Evolutionary conservation across 345 rosid genomes (phyloP).

Genomic region (Syzygium aromaticum): DNA sequence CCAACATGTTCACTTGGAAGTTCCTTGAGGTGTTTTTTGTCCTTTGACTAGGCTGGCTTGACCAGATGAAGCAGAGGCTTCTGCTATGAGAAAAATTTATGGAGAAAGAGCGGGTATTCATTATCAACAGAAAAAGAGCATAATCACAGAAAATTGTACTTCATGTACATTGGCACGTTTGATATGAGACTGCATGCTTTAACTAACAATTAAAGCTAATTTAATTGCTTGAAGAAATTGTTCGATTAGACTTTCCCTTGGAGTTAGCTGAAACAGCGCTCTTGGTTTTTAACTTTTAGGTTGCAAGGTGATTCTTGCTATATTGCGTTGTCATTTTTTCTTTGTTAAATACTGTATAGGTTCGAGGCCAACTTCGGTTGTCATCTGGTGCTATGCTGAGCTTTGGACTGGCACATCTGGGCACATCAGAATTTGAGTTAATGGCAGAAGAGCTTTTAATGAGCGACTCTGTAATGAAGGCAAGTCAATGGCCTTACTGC

Average conservation of each 20-base stretch:
- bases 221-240: background rate
- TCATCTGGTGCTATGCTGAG: conserved; percentile 42
- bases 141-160: background rate
- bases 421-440: conserved; percentile 56
- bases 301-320: background rate
- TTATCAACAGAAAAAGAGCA: background rate
- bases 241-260: background rate
- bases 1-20: background rate
- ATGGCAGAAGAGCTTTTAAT: conserved; percentile 73
- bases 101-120: background rate
- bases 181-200: background rate
- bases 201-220: background rate
- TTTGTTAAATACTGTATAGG: conserved; percentile 22
- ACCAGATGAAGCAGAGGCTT: background rate
- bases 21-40: background rate
- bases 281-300: background rate
- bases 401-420: conserved; percentile 59
- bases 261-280: background rate
- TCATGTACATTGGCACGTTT: background rate
- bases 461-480: conserved; percentile 67
- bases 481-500: conserved; percentile 10
- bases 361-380: conserved; percentile 49
- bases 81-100: background rate
- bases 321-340: background rate
- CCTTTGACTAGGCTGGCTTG: background rate